Base-by-base conservation (phyloP, 1,284 basidiomycete species). In the Tremellales sp. region DNA sequence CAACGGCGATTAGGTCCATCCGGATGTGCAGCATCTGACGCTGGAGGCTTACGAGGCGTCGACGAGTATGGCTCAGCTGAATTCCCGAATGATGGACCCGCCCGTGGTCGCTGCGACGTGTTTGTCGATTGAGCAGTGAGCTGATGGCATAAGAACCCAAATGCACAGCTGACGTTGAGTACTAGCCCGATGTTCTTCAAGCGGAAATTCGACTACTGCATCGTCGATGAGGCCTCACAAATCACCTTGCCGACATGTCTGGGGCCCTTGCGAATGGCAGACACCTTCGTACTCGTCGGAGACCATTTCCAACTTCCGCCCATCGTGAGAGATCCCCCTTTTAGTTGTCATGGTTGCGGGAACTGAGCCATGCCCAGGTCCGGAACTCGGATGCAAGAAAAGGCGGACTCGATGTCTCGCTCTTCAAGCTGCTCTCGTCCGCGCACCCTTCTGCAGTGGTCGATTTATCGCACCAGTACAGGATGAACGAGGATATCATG, bases 401-500 rank as follows among this genome's bases (percentile, higher is more conserved):
- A 59, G 87, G 85, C 3, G 95, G 94, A 0, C 75, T 97, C 22
- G 91, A 97, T 54, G 77, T 87, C 1, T 93, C 89, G 1, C 78
- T 98, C 8, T 99, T 99, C 77, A 82, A 87, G 40, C 78, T 84
- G 2, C 79, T 98, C 3, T 89, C 87, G 0, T 85, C 91, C 37
- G 83, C 85, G 0, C 88, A 97, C 61, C 88, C 89, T 0, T 72
- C 81, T 18, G 82, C 90, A 1, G 85, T 97, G 34, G 81, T 86
- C 16, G 84, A 92, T 55, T 78, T 98, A 26, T 79, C 81, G 0
- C 78, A 85, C 43, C 94, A 99, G 66, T 99, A 98, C 67, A 79
- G 95, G 44, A 98, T 98, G 94, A 97, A 94, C 68, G 81, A 80
- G 47, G 91, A 95, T 50, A 97, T 99, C 65, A 98, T 97, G 94